phyloP scores from a whole-genome alignment of 1,284 basidiomycete species.

The Sanghuangporus sanghuang region DNA sequence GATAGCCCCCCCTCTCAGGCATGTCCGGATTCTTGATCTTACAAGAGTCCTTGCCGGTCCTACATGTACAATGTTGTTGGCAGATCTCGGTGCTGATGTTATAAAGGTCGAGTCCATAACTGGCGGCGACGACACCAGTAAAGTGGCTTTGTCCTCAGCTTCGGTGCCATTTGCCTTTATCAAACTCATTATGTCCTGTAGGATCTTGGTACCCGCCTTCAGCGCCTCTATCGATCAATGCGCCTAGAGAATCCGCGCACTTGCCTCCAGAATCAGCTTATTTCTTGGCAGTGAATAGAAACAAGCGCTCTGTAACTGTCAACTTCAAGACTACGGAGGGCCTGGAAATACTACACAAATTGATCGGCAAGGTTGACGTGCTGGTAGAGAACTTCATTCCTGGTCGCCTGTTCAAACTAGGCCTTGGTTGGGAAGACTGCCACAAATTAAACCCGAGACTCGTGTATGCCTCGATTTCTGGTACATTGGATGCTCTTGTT shows the following conservation, averaged over 20 bases:
- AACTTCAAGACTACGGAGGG: conserved; percentile 83
- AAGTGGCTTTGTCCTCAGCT: conserved; percentile 16
- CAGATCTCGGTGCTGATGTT: conserved; percentile 86
- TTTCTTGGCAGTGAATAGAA: conserved; percentile 86
- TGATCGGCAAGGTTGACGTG: conserved; percentile 78
- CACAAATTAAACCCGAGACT: conserved; percentile 74
- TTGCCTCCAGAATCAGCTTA: conserved; percentile 91
- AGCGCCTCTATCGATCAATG: conserved; percentile 51
- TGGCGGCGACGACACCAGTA: conserved; percentile 88
- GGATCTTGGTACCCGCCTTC: conserved; percentile 80
- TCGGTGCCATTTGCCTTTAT: background rate
- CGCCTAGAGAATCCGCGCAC: conserved; percentile 51
- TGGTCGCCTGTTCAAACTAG: conserved; percentile 81
- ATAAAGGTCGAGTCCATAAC: conserved; percentile 84
- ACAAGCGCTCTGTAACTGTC: conserved; percentile 84
- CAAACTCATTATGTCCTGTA: conserved; percentile 24
- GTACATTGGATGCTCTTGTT: conserved; percentile 33
- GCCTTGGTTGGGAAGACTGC: conserved; percentile 84
- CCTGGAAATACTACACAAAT: conserved; percentile 68
- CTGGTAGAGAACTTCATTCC: conserved; percentile 86
- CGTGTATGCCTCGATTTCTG: conserved; percentile 89
- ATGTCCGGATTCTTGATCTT: conserved; percentile 79
- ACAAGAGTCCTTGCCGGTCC: conserved; percentile 89
- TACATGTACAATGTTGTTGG: conserved; percentile 85
- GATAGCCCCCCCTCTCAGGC: conserved; percentile 74